A percentile compares a stretch with the other conserved stretches of the same genome.
These are phyloP conservation scores for Colletotrichum orchidophilum DNA, from an alignment of 2,329 filamentous ascomycete species.

Conservation along the genomic window DNA sequence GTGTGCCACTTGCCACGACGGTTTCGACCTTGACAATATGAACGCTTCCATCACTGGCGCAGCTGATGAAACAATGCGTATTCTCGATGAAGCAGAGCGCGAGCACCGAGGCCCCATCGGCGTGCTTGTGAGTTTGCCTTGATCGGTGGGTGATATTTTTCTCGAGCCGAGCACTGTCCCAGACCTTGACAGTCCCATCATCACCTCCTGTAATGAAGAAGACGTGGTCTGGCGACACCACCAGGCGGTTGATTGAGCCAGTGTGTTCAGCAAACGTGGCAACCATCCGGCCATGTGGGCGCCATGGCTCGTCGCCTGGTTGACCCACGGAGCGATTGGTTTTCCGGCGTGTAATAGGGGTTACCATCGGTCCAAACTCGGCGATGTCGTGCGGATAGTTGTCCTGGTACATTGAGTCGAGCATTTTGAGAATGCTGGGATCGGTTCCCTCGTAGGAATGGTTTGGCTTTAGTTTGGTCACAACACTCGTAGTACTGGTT, in stretches of 20 bases:
- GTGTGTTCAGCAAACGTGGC: conserved; percentile 90
- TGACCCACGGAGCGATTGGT: conserved; percentile 60
- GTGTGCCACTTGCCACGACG: conserved; percentile 55
- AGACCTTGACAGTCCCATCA: conserved; percentile 90
- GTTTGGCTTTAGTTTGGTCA: conserved; percentile 46
- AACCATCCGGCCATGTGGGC: conserved; percentile 83
- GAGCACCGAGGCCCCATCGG: conserved; percentile 75
- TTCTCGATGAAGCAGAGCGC: conserved; percentile 92
- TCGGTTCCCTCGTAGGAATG: conserved; percentile 90
- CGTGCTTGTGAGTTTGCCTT: conserved; percentile 84
- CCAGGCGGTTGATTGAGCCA: conserved; percentile 81
- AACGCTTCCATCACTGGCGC: conserved; percentile 88
- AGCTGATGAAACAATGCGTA: conserved; percentile 92
- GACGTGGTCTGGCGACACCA: conserved; percentile 86
- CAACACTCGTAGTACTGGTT: conserved; percentile 37
- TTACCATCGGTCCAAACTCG: conserved; percentile 83
- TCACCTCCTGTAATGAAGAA: conserved; percentile 96
- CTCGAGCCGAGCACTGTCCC: conserved; percentile 91
- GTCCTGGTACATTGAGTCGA: conserved; percentile 86
- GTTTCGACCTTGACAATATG: conserved; percentile 86
- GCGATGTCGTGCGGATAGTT: conserved; percentile 73
- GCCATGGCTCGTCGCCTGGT: conserved; percentile 74
- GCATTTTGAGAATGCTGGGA: conserved; percentile 72
- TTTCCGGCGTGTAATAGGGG: conserved; percentile 69
- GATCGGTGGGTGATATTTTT: conserved; percentile 90